Conservation (phyloP, 129 eudicot species). For the Escallonia rubra region DNA sequence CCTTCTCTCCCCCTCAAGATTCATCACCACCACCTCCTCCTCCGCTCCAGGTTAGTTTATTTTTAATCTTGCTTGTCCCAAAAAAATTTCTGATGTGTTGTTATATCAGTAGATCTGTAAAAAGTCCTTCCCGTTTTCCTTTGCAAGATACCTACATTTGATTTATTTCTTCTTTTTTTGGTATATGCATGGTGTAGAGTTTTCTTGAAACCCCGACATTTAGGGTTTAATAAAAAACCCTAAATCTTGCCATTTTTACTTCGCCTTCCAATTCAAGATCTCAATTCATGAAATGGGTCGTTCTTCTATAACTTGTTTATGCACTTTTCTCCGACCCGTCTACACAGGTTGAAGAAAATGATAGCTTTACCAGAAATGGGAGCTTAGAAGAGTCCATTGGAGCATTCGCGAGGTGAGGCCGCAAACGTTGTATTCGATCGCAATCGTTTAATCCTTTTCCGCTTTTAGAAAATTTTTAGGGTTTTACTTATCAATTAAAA, state of each 20-base stretch:
- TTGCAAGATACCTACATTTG: no score
- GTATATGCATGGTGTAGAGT: background rate
- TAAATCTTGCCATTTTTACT: conserved; percentile 1
- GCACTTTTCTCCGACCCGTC: background rate
- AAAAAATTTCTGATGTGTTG: no score
- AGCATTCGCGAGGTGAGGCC: background rate
- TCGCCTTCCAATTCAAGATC: background rate
- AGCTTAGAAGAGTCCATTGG: background rate
- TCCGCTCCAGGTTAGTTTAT: no score
- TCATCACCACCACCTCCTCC: no score
- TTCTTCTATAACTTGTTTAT: background rate
- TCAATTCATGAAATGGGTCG: background rate
- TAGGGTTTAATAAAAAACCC: conserved; percentile 2
- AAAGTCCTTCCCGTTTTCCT: no score
- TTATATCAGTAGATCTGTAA: no score
- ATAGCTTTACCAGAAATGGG: conserved; percentile 7
- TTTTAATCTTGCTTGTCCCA: no score
- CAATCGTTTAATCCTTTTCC: background rate
- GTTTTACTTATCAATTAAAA: no score
- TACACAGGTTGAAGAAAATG: background rate
- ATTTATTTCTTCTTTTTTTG: no score
- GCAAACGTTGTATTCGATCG: background rate
- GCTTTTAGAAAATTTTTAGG: no score
- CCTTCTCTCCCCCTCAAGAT: no score
- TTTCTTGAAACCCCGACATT: background rate